Conservation (phyloP, 169 alveolate species). For the Besnoitia besnoiti region DNA sequence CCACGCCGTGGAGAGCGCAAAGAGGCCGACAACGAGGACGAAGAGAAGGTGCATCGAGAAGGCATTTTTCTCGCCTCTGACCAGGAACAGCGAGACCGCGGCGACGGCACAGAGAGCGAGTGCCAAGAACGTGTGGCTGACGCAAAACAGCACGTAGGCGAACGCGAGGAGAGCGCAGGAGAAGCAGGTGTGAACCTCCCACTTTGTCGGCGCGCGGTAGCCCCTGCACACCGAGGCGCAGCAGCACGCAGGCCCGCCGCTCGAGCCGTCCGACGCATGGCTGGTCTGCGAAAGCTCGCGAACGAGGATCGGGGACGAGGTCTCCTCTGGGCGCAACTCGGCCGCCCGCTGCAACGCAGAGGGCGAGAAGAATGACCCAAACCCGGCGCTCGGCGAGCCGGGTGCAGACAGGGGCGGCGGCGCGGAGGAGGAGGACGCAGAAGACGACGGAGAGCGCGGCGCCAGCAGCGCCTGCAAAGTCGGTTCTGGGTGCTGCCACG, state of each 20-base stretch:
- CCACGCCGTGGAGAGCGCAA: neutral
- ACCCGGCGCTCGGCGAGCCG: neutral
- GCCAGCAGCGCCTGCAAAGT: no score
- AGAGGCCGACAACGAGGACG: neutral
- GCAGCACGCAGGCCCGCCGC: neutral
- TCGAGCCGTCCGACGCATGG: neutral
- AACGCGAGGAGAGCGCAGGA: neutral
- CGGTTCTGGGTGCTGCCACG: no score
- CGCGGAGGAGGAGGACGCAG: neutral
- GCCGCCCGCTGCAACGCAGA: neutral
- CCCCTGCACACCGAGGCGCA: neutral
- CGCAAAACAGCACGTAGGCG: neutral
- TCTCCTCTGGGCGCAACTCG: neutral
- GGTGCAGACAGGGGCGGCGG: neutral
- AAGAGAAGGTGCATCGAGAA: neutral
- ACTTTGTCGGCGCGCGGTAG: neutral
- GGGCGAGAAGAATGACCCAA: no score
- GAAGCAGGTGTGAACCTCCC: neutral
- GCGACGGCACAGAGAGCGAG: neutral
- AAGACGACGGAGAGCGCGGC: no score
- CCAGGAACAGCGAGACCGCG: neutral
- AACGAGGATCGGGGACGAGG: no score
- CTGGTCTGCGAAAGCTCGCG: neutral
- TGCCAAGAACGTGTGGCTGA: neutral
- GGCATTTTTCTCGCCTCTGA: neutral